Evolutionary conservation across 176 grass and related monocot species (phyloP).

Genomic region (Calamus simplicifolius): DNA sequence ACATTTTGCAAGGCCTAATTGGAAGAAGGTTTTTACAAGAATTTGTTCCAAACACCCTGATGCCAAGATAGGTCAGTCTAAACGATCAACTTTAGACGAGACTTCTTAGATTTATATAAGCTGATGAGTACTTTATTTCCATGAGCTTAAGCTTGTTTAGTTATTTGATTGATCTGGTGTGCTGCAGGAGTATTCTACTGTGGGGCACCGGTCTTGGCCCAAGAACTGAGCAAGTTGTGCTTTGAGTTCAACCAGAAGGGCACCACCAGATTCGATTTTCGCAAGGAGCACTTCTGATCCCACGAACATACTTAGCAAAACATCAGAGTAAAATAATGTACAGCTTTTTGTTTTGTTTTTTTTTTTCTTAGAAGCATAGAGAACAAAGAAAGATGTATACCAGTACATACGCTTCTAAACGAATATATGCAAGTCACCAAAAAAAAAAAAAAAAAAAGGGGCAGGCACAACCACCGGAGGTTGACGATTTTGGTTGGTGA

Average conservation of each 20-base stretch:
- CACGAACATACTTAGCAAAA: constrained; percentile 32
- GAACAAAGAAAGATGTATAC: too few species aligned
- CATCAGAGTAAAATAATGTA: constrained; percentile 13
- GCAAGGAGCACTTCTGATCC: constrained; percentile 91
- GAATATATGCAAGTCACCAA: too few species aligned
- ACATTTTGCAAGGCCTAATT: constrained; percentile 97
- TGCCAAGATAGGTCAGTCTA: constrained; percentile 81
- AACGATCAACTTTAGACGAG: too few species aligned
- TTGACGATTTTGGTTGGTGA: too few species aligned
- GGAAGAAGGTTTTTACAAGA: constrained; percentile 94
- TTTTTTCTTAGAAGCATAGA: neutral
- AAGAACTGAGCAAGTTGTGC: constrained; percentile 90
- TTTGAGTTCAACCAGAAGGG: constrained; percentile 83
- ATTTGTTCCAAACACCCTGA: constrained; percentile 70
- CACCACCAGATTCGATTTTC: constrained; percentile 82
- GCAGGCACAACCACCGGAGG: too few species aligned
- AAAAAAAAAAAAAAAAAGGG: too few species aligned
- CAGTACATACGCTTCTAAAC: too few species aligned
- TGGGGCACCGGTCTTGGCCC: constrained; percentile 77
- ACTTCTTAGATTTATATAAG: too few species aligned
- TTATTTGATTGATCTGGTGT: constrained; percentile 13
- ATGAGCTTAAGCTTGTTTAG: too few species aligned
- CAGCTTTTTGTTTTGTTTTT: constrained; percentile 24
- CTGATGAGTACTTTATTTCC: too few species aligned
- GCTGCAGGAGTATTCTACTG: constrained; percentile 95